Base-by-base conservation (phyloP, 148 eudicot genomes). In the Tetragonia tetragonoides region DNA sequence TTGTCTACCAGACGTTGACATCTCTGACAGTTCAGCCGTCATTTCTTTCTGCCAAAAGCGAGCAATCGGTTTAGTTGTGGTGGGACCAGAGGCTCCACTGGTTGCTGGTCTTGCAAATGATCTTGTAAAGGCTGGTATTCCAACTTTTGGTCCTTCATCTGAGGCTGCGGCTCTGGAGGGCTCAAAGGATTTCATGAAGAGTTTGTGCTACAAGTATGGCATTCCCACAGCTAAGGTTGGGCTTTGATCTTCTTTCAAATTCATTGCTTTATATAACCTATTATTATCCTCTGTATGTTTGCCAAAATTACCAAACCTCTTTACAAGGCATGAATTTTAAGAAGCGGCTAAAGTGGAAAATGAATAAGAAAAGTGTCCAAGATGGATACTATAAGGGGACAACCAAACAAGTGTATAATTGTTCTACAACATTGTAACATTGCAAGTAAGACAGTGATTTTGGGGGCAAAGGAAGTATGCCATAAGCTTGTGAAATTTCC, bases 31-130 rank as follows among this genome's bases (percentile, higher is more conserved):
- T 70, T 87, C 90, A n/a, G 90, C 89, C 49, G 97, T 95, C 74
- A 87, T 87, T 10, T 80, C 86, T 41, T 95, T 95, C 64, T 95
- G 97, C 81, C 88, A 76, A 49, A 86, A 88, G 47, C 75, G 86
- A 86, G 84, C 85, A 63, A 87, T 95, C 46, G 93, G 93, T 12
- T 68, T 95, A 24, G 97, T 95, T 82, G 96, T 95, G 74, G 83
- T 95, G 9, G 98, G 98, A 78, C 98, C 98, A n/a, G 97, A 95
- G 85, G 98, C 91, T 56, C 97, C 96, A 41, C 99, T 93, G 72
- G 97, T 95, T 75, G 87, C 93, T n/a, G 99, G 99, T 80, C 97
- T 95, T 68, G 89, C 94, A 73, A 93, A 95, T 54, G 94, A 93
- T 77, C 91, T 95, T 70, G 85, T 79, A 18, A 85, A 85, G 72